Conservation (phyloP, 2,329 filamentous ascomycete genomes). For the Xylaria sp. region DNA sequence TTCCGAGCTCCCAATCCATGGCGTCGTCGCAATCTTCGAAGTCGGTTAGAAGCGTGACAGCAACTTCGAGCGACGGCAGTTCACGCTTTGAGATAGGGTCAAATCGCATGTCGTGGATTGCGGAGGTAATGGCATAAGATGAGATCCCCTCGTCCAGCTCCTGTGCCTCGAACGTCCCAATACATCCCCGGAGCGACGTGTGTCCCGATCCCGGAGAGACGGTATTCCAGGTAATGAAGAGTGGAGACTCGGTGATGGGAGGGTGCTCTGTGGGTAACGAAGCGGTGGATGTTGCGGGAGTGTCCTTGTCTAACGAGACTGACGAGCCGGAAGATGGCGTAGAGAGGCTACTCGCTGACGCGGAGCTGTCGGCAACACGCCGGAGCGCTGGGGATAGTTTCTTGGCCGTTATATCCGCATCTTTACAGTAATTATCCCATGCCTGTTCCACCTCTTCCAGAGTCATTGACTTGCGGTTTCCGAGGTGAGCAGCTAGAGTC, state of each 20-base stretch:
- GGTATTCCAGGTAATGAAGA: constrained; percentile 97
- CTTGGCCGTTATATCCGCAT: constrained; percentile 40
- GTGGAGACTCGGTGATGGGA: constrained; percentile 67
- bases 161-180: constrained; percentile 89
- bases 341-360: constrained; percentile 45
- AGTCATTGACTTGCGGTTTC: constrained; percentile 72
- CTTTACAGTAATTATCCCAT: constrained; percentile 59
- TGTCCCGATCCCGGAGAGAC: constrained; percentile 64
- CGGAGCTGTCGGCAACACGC: constrained; percentile 42
- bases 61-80: constrained; percentile 68
- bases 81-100: constrained; percentile 63
- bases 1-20: constrained; percentile 87
- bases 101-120: constrained; percentile 72
- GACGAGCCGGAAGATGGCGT: constrained; percentile 47
- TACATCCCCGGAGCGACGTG: constrained; percentile 86
- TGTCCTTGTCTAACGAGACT: constrained; percentile 53
- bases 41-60: constrained; percentile 84
- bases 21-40: constrained; percentile 80
- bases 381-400: constrained; percentile 47
- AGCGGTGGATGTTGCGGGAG: constrained; percentile 58
- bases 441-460: constrained; percentile 76
- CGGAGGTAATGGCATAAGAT: constrained; percentile 85
- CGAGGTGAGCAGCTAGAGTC: constrained; percentile 78
- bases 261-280: constrained; percentile 50
- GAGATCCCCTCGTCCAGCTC: constrained; percentile 77